These are phyloP conservation scores for Elaeis guineensis DNA, from an alignment of 176 grass and related monocot genomes.

Conservation along the genomic window DNA sequence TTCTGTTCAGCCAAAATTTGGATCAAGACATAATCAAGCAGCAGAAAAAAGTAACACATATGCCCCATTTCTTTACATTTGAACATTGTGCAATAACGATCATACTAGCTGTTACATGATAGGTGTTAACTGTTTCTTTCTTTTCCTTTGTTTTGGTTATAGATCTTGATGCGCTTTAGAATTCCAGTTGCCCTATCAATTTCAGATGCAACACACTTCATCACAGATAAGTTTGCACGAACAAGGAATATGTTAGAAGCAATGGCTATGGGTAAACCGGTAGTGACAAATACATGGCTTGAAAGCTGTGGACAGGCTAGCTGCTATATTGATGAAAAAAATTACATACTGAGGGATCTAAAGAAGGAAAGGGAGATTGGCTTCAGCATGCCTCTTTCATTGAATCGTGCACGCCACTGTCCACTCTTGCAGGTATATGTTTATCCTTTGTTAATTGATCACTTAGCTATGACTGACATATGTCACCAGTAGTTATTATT, in stretches of 20 bases:
- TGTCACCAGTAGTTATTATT: not conserved
- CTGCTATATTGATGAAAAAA: constrained; percentile 67
- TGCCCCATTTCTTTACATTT: no score
- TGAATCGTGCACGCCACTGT: constrained; percentile 34
- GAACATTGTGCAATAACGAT: no score
- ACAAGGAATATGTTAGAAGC: constrained; percentile 93
- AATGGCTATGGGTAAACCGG: constrained; percentile 61
- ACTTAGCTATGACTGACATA: not conserved
- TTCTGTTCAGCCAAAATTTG: no score
- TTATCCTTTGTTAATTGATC: constrained; percentile 5
- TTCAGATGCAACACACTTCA: no score
- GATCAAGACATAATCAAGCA: no score
- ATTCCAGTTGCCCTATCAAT: no score
- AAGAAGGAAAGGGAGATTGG: constrained; percentile 81
- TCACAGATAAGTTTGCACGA: no score
- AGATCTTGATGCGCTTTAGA: no score
- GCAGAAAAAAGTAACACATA: no score
- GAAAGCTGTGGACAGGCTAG: constrained; percentile 56
- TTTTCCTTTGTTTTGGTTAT: no score
- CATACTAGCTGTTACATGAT: no score
- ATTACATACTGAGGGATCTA: constrained; percentile 72
- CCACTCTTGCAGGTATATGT: constrained; percentile 59
- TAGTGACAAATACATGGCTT: constrained; percentile 81
- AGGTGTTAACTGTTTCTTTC: no score
- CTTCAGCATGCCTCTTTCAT: constrained; percentile 66